These are phyloP conservation scores for Lasiosphaeria hispida DNA, from an alignment of 495 filamentous ascomycete species.

Conservation along the genomic window DNA sequence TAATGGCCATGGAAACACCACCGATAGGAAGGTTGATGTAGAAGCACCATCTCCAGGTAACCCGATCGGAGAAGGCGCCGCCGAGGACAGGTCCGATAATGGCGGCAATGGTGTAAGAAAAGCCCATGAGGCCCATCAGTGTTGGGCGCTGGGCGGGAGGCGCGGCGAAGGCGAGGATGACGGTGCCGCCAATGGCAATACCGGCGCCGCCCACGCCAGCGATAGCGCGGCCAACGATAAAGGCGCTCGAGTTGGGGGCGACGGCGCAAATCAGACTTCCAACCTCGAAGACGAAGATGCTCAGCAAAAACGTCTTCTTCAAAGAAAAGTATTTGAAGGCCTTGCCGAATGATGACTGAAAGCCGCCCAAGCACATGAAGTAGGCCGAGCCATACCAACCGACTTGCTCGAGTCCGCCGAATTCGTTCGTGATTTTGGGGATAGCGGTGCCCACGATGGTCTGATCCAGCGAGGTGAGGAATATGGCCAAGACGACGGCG, in stretches of 20 bases:
- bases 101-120: constrained; percentile 39
- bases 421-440: constrained; percentile 39
- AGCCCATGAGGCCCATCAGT: constrained; percentile 42
- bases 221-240: constrained; percentile 55
- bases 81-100: constrained; percentile 25
- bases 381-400: constrained; percentile 47
- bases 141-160: constrained; percentile 42
- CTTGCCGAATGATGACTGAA: constrained; percentile 32
- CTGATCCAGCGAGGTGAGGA: background rate
- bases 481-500: background rate
- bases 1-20: constrained; percentile 52
- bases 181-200: constrained; percentile 28
- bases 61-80: constrained; percentile 16
- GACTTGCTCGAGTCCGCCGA: constrained; percentile 41
- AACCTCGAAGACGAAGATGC: constrained; percentile 47
- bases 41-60: constrained; percentile 67
- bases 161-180: constrained; percentile 40
- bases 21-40: constrained; percentile 71
- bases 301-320: constrained; percentile 38
- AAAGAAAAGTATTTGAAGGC: constrained; percentile 33
- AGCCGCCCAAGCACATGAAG: constrained; percentile 27
- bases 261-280: constrained; percentile 53
- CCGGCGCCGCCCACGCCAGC: constrained; percentile 48
- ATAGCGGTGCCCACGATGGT: constrained; percentile 49
- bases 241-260: constrained; percentile 46